Evolutionary conservation across 305 asterid species (phyloP).

Genomic region (Stenogyne calaminthoides): DNA sequence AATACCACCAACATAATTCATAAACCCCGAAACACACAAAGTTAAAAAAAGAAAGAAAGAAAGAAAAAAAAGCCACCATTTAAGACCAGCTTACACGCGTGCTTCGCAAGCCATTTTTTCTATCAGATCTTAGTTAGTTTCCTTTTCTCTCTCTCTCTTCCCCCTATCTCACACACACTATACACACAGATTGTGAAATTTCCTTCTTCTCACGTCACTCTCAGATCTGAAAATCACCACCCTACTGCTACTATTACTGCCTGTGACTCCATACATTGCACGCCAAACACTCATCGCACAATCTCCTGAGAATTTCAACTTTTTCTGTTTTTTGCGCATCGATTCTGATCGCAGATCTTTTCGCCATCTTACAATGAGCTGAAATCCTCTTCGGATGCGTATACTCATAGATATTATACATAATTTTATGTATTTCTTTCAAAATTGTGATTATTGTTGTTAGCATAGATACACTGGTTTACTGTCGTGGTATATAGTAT

Average conservation of each 20-base stretch:
- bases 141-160: constrained; percentile 15
- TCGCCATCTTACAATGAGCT: constrained; percentile 39
- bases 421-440: constrained; percentile 11
- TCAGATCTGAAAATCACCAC: constrained; percentile 49
- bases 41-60: neutral
- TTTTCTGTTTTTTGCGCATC: constrained; percentile 33
- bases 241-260: constrained; percentile 30
- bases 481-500: constrained; percentile 12
- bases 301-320: constrained; percentile 15
- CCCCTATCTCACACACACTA: neutral
- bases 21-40: constrained; percentile 23
- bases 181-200: constrained; percentile 23
- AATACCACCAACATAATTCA: constrained; percentile 1
- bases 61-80: constrained; percentile 34
- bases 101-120: constrained; percentile 53
- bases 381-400: constrained; percentile 18
- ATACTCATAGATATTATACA: constrained; percentile 15
- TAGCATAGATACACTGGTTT: constrained; percentile 7
- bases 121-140: constrained; percentile 37
- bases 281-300: constrained; percentile 1
- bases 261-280: constrained; percentile 31
- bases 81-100: constrained; percentile 46
- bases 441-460: constrained; percentile 10
- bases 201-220: constrained; percentile 37
- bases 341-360: constrained; percentile 31